Conservation (phyloP, 1,284 basidiomycete genomes). For the Serendipita sp. region DNA sequence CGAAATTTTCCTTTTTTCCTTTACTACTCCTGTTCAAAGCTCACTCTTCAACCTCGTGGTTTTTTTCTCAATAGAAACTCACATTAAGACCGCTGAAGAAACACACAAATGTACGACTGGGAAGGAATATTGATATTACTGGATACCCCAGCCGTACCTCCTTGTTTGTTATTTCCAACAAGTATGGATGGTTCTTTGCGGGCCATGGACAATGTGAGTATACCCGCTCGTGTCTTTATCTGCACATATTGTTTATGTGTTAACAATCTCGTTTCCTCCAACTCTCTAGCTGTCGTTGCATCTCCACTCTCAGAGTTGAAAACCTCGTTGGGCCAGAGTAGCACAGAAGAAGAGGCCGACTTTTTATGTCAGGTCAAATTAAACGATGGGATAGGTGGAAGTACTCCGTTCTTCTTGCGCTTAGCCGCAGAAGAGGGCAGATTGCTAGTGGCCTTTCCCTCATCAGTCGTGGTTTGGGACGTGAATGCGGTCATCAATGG, state of each 20-base stretch:
- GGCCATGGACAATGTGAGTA: neutral
- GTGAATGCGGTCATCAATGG: neutral
- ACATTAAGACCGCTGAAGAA: neutral
- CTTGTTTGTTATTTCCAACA: slow-evolving; percentile 5
- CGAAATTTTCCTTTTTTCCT: too few species aligned
- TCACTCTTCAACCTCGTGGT: too few species aligned
- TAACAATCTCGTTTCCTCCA: neutral
- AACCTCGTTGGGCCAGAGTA: neutral
- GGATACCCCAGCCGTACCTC: neutral
- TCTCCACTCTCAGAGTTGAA: neutral
- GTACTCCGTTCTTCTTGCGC: neutral
- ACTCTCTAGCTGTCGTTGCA: neutral
- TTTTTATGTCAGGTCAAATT: slow-evolving; percentile 2
- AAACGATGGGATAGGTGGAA: too few species aligned
- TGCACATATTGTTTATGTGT: neutral
- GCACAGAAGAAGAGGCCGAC: neutral
- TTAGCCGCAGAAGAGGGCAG: neutral
- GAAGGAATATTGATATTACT: neutral
- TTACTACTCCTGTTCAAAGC: too few species aligned
- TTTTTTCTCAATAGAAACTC: neutral
- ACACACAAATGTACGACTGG: slow-evolving; percentile 5
- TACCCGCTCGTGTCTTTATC: neutral
- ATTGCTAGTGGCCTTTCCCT: neutral
- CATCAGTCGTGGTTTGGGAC: neutral
- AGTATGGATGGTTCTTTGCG: neutral